Evolutionary conservation across 331 rosid species (phyloP).

Genomic region (Stylosanthes scabra): DNA sequence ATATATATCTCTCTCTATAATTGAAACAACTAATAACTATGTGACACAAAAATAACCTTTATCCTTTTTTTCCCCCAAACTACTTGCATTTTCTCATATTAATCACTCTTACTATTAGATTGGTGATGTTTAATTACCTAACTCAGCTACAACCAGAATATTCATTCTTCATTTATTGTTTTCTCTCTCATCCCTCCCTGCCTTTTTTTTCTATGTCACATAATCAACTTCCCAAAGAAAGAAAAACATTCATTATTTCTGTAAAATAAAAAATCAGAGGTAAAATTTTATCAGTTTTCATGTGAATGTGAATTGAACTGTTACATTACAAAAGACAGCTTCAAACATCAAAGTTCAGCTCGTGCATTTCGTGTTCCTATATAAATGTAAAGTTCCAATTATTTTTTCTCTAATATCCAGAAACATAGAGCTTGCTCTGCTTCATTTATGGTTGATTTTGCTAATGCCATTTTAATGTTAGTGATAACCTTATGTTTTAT

Average conservation of each 20-base stretch:
- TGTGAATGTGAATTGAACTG: slow-evolving; percentile 28
- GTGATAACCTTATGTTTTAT: slow-evolving; percentile 4
- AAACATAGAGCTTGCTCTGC: neutral
- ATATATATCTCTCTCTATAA: neutral
- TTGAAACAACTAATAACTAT: slow-evolving; percentile 31
- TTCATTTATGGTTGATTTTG: neutral
- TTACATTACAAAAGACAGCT: slow-evolving; percentile 18
- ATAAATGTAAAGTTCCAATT: slow-evolving; percentile 26
- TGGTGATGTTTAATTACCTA: neutral
- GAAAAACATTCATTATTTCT: slow-evolving; percentile 24
- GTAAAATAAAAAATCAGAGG: slow-evolving; percentile 52
- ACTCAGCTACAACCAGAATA: slow-evolving; percentile 35
- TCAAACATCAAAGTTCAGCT: slow-evolving; percentile 30
- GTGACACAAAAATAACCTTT: neutral
- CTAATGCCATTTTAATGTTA: neutral
- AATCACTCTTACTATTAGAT: neutral
- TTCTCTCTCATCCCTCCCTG: neutral
- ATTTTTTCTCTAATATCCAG: neutral
- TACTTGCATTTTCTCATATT: neutral
- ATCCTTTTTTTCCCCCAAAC: slow-evolving; percentile 2
- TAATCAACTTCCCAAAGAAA: slow-evolving; percentile 9
- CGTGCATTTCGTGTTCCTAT: slow-evolving; percentile 28
- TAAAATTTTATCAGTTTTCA: slow-evolving; percentile 27
- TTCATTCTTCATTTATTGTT: slow-evolving; percentile 10
- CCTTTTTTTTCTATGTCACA: neutral